phyloP scores from a whole-genome alignment of 495 filamentous ascomycete species.

The Podospora pseudoanserina region DNA sequence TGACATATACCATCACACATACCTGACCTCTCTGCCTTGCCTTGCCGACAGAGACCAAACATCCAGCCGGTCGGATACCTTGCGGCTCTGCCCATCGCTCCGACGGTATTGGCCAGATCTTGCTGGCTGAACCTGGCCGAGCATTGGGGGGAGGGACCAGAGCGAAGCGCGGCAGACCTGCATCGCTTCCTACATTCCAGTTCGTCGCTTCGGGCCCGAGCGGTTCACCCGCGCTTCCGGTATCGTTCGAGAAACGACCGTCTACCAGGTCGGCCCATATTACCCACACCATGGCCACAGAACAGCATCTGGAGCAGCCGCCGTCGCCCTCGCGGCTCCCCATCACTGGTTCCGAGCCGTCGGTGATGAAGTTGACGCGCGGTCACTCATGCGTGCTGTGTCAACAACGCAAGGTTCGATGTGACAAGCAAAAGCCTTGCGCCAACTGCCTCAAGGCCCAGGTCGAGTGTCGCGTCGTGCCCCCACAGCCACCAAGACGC shows the following conservation, averaged over 20 bases:
- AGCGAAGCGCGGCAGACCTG: constrained; percentile 3
- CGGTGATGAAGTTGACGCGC: constrained; percentile 48
- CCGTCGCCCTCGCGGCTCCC: constrained; percentile 33
- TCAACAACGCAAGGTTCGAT: constrained; percentile 64
- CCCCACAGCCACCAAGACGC: constrained; percentile 55
- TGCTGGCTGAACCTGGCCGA: neutral
- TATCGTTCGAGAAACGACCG: neutral
- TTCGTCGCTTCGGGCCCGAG: constrained; percentile 24
- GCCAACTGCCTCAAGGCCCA: constrained; percentile 61
- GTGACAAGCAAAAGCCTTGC: constrained; percentile 62
- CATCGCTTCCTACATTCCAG: constrained; percentile 7
- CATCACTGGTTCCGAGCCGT: constrained; percentile 28
- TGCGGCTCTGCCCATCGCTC: constrained; percentile 10
- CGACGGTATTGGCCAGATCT: constrained; percentile 1
- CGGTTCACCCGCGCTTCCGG: constrained; percentile 17
- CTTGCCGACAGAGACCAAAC: neutral
- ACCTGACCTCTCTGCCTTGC: neutral
- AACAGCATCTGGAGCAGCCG: constrained; percentile 33
- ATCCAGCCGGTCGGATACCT: neutral
- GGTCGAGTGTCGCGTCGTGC: constrained; percentile 57
- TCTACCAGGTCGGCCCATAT: constrained; percentile 7
- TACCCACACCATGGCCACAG: constrained; percentile 28
- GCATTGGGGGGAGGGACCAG: neutral
- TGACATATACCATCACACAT: neutral
- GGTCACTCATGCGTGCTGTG: constrained; percentile 63